A percentile compares a stretch with the other conserved stretches of the same genome.
These are phyloP conservation scores for Teunomyces cretensis DNA, from an alignment of 805 yeast species.

Conservation along the genomic window DNA sequence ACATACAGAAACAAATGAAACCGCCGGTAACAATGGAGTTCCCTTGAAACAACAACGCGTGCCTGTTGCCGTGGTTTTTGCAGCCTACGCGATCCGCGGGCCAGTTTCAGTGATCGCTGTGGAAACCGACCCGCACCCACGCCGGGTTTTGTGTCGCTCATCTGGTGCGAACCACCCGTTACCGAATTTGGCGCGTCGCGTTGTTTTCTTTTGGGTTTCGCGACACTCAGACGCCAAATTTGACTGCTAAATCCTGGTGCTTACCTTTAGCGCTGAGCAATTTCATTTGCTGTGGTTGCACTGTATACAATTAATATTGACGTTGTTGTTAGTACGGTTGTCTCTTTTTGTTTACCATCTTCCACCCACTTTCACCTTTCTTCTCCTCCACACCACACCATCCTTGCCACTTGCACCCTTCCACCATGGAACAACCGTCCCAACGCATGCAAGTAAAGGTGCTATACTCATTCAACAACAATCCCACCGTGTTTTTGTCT, in stretches of 20 bases:
- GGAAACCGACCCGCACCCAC: background rate
- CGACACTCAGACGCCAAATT: background rate
- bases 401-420: background rate
- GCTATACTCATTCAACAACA: conserved; percentile 44
- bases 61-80: background rate
- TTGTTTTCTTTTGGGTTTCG: conserved; percentile 8
- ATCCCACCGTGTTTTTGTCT: conserved; percentile 42
- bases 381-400: background rate
- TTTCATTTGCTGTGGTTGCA: conserved; percentile 2
- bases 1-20: no score
- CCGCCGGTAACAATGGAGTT: no score
- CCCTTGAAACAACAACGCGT: no score
- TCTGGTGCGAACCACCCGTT: no score
- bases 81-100: background rate
- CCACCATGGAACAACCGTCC: conserved; percentile 21
- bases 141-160: background rate
- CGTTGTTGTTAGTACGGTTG: background rate
- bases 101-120: background rate
- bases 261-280: background rate
- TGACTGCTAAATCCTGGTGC: background rate
- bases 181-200: conserved; percentile 9
- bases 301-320: background rate
- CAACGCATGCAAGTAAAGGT: conserved; percentile 47
- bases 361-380: background rate
- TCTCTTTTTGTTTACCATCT: background rate